phyloP scores from a whole-genome alignment of 1,284 basidiomycete genomes.

The Wolfiporia cocos region DNA sequence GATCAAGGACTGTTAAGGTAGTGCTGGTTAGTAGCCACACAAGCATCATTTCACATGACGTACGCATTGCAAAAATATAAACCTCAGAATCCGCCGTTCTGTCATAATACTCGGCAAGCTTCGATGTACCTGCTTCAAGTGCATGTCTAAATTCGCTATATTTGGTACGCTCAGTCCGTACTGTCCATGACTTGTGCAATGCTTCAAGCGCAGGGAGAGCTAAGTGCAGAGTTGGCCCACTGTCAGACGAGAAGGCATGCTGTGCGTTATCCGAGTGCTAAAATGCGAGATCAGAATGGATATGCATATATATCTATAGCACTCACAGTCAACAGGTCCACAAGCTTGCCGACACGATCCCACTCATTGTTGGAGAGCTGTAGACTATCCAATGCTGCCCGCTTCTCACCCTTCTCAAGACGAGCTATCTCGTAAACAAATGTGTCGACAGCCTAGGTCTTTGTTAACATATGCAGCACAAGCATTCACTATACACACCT shows the following conservation, averaged over 20 bases:
- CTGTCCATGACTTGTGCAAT: slow-evolving; percentile 27
- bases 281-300: background rate
- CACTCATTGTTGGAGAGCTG: slow-evolving; percentile 27
- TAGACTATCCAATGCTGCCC: slow-evolving; percentile 22
- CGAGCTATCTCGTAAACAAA: slow-evolving; percentile 26
- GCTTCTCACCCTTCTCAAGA: slow-evolving; percentile 24
- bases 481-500: background rate
- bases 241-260: slow-evolving; percentile 1
- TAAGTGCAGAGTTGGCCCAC: slow-evolving; percentile 20
- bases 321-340: slow-evolving; percentile 27
- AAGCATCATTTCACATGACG: background rate
- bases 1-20: slow-evolving; percentile 9
- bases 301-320: background rate
- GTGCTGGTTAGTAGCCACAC: background rate
- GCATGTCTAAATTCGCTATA: slow-evolving; percentile 13
- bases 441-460: slow-evolving; percentile 15
- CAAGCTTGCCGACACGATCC: slow-evolving; percentile 20
- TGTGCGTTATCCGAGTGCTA: background rate
- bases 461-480: background rate
- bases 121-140: slow-evolving; percentile 7
- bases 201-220: slow-evolving; percentile 32
- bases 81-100: slow-evolving; percentile 8
- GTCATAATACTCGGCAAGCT: slow-evolving; percentile 13
- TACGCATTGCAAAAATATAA: slow-evolving; percentile 10
- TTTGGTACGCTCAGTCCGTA: slow-evolving; percentile 9